Percentiles rank a stretch among this genome's conserved stretches.
These are phyloP conservation scores for Capronia americana DNA, from an alignment of 2,329 filamentous ascomycete species.

Conservation along the genomic window DNA sequence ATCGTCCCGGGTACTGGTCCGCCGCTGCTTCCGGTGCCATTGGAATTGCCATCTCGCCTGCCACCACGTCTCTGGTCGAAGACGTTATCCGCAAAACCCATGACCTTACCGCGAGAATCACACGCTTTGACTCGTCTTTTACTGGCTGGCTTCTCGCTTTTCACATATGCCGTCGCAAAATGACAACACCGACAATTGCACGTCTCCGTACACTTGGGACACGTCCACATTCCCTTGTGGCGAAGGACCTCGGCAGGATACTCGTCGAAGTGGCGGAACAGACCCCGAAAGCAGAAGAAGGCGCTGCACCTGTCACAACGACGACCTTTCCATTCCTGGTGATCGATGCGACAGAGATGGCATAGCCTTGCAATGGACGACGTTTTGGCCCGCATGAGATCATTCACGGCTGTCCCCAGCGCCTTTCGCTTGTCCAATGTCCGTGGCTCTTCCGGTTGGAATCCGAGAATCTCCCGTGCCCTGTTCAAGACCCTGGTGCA, in stretches of 20 bases:
- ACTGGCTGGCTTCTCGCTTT: constrained; percentile 45
- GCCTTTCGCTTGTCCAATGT: constrained; percentile 39
- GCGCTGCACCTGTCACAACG: constrained; percentile 45
- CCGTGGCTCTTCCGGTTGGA: constrained; percentile 39
- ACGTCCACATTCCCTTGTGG: constrained; percentile 43
- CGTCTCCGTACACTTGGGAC: constrained; percentile 45
- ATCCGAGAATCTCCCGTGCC: constrained; percentile 40
- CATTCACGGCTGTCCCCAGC: constrained; percentile 44
- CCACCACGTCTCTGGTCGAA: constrained; percentile 47
- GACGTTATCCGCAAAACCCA: constrained; percentile 48
- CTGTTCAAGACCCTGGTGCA: constrained; percentile 42
- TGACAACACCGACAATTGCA: constrained; percentile 49
- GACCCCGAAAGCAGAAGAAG: constrained; percentile 48
- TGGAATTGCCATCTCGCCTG: constrained; percentile 30
- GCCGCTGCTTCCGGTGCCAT: constrained; percentile 7
- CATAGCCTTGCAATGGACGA: constrained; percentile 41
- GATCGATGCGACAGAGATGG: constrained; percentile 47
- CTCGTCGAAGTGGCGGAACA: constrained; percentile 48
- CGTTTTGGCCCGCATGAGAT: constrained; percentile 42
- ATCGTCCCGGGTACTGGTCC: constrained; percentile 21
- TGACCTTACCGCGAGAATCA: constrained; percentile 45
- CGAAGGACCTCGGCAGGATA: constrained; percentile 44
- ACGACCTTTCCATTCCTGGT: constrained; percentile 46
- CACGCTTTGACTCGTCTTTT: constrained; percentile 44
- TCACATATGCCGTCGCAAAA: constrained; percentile 45